Base-by-base conservation (phyloP, 2,329 filamentous ascomycete species). In the Fusarium coffeatum region DNA sequence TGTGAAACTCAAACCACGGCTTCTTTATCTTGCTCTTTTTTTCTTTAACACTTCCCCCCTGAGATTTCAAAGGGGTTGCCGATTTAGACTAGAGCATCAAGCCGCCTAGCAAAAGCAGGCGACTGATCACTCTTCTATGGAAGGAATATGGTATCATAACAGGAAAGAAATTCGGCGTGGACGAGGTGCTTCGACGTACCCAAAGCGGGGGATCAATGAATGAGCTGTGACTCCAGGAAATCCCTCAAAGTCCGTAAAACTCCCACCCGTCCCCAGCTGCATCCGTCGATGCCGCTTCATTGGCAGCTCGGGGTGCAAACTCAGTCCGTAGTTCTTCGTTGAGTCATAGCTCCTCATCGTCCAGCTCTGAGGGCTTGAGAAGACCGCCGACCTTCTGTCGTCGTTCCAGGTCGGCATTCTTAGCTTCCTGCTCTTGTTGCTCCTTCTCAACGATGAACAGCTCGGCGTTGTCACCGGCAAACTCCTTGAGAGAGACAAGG, bases 341-440 rank as follows among this genome's bases (percentile, higher is more conserved):
- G 69, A 94, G 93, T 97, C 94, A 98, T 81, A 94, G 86, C 82
- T 94, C 92, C 76, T 95, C 93, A 74, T 95, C 93, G 72, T 94
- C 95, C 78, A 99, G 88, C 80, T 99, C 96, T n/a, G 94, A 96
- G 51, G 96, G 97, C 86, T 99, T 98, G 77, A 99, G 86, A 66
- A 99, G 86, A 76, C 97, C 96, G 73, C 96, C 94, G 59, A 99
- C 93, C 86, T 97, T 98, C 83, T 95, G 93, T 68, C 93, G 90
- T 73, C 95, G 91, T 81, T 98, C 93, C 76, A 94, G 90, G 79
- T 99, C 97, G 23, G 93, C 92, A 50, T 92, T 90, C 80, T 94
- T 93, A 48, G 92, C 93, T 74, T 95, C 93, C 71, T 89, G 90
- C 66, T 95, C 91, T 69, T 94, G 93, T 80, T 97, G 92, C 81